Evolutionary conservation across 306 rosid species (phyloP).

Genomic region (Purshia tridentata): DNA sequence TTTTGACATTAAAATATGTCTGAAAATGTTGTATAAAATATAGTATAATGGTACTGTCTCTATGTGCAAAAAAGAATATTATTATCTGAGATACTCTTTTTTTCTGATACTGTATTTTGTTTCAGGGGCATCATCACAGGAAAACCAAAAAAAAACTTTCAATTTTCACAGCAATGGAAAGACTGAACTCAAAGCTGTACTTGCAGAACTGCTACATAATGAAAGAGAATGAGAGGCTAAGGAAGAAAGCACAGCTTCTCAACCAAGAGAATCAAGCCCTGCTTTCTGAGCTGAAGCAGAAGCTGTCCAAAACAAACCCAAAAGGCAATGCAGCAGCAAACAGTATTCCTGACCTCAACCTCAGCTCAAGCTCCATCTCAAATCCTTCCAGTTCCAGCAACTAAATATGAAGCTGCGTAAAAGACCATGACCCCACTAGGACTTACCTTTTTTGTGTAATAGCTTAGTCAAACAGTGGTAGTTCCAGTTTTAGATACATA

Average conservation of each 20-base stretch:
- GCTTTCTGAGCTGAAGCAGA: constrained; percentile 88
- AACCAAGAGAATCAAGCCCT: constrained; percentile 93
- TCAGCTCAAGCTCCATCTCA: constrained; percentile 48
- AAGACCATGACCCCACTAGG: constrained; percentile 62
- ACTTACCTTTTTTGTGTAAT: constrained; percentile 50
- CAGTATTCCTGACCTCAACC: constrained; percentile 64
- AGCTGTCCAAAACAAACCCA: constrained; percentile 60
- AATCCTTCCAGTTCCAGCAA: constrained; percentile 65
- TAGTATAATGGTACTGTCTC: constrained; percentile 18
- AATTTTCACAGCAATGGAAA: constrained; percentile 55
- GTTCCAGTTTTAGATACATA: constrained; percentile 59
- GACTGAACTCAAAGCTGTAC: constrained; percentile 90
- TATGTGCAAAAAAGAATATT: not conserved
- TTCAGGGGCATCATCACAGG: constrained; percentile 33
- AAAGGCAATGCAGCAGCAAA: constrained; percentile 43
- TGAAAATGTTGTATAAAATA: not conserved
- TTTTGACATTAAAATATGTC: too few relatives aligned
- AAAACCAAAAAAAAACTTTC: not conserved
- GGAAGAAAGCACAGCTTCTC: constrained; percentile 95
- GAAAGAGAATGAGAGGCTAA: constrained; percentile 89
- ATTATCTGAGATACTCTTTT: constrained; percentile 17
- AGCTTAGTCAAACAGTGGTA: constrained; percentile 48
- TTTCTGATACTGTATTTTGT: constrained; percentile 15
- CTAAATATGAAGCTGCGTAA: constrained; percentile 30
- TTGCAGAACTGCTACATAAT: constrained; percentile 93